These are phyloP conservation scores for Peronospora farinosa DNA, from an alignment of 352 stramenopile genomes.

Conservation along the genomic window DNA sequence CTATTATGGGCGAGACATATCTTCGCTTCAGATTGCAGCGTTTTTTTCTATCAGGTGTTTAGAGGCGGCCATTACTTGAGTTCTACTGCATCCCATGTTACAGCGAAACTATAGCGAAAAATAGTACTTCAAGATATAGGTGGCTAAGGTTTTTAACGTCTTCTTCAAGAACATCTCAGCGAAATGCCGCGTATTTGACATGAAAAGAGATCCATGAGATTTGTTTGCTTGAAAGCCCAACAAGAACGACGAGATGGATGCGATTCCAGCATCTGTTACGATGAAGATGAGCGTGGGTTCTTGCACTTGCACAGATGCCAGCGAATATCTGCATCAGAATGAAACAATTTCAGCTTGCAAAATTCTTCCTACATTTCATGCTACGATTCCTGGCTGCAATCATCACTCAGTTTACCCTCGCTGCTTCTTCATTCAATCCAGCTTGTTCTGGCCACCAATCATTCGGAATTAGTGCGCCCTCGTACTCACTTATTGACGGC, in stretches of 20 bases:
- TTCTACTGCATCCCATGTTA: background rate
- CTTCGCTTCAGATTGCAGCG: background rate
- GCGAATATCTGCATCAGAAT: background rate
- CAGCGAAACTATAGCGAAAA: background rate
- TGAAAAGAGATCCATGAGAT: background rate
- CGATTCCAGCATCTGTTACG: background rate
- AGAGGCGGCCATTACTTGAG: background rate
- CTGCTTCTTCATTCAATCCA: slow-evolving; percentile 3
- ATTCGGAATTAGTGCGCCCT: background rate
- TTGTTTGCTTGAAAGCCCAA: background rate
- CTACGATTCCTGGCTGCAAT: background rate
- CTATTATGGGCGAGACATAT: background rate
- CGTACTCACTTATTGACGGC: slow-evolving; percentile 15
- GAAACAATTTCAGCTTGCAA: background rate
- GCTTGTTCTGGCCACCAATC: background rate
- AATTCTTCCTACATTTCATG: background rate
- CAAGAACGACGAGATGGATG: background rate
- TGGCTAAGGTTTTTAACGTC: background rate
- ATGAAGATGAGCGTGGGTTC: no score
- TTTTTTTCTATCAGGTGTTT: background rate
- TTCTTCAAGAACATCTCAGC: no score
- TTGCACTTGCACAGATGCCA: background rate
- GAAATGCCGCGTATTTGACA: background rate
- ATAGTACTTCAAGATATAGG: background rate
- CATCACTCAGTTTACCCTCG: background rate